phyloP scores from a whole-genome alignment of 371 early-diverging fungal species.

The Phascolomyces articulosus region DNA sequence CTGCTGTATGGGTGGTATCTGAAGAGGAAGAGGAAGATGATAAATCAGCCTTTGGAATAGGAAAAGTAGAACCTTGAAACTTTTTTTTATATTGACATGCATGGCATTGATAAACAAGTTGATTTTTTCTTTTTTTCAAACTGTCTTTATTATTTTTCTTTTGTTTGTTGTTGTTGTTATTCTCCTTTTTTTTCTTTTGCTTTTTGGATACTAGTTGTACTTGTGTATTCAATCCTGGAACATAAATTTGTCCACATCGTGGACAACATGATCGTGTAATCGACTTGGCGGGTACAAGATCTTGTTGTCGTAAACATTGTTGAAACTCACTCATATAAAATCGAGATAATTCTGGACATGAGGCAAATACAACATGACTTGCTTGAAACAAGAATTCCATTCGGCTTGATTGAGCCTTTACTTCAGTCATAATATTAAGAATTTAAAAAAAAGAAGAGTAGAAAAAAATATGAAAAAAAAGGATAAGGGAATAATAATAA shows the following conservation, averaged over 20 bases:
- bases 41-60: slow-evolving; percentile 12
- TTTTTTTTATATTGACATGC: slow-evolving; percentile 22
- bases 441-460: not conserved
- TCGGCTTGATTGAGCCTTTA: slow-evolving; percentile 29
- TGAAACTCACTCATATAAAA: slow-evolving; percentile 52
- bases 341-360: slow-evolving; percentile 34
- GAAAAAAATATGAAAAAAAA: not conserved
- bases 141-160: not conserved
- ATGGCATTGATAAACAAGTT: slow-evolving; percentile 25
- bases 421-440: slow-evolving; percentile 5
- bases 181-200: not conserved
- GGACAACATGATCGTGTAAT: slow-evolving; percentile 28
- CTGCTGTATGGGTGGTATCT: not conserved
- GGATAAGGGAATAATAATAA: not conserved
- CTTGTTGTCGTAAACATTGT: slow-evolving; percentile 28
- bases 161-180: not conserved
- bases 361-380: slow-evolving; percentile 24
- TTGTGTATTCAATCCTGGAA: slow-evolving; percentile 30
- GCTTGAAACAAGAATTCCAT: slow-evolving; percentile 41
- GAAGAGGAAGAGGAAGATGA: not conserved
- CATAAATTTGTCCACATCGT: slow-evolving; percentile 40
- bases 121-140: slow-evolving; percentile 14
- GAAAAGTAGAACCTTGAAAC: slow-evolving; percentile 29
- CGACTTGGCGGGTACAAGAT: slow-evolving; percentile 24
- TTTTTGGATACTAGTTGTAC: slow-evolving; percentile 14